These are phyloP conservation scores for Aeminium ludgeri DNA, from an alignment of 495 filamentous ascomycete genomes.

Conservation along the genomic window DNA sequence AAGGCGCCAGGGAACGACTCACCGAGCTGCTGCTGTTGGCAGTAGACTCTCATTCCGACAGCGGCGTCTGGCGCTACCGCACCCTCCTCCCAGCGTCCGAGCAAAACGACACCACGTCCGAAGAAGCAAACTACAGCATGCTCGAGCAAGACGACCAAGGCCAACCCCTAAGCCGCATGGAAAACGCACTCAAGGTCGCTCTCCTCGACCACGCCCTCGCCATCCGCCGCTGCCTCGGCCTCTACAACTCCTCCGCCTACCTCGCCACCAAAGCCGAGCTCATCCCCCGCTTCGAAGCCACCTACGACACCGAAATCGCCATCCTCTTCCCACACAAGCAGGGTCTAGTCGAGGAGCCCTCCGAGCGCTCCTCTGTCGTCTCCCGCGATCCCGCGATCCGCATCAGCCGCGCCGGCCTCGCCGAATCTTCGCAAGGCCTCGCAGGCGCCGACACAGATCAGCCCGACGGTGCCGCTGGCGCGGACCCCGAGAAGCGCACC, in stretches of 20 bases:
- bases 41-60: slow-evolving; percentile 47
- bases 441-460: not conserved
- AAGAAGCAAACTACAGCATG: slow-evolving; percentile 19
- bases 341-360: slow-evolving; percentile 6
- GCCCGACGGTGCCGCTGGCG: not conserved
- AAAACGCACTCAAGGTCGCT: slow-evolving; percentile 70
- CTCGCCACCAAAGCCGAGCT: slow-evolving; percentile 42
- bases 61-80: slow-evolving; percentile 59
- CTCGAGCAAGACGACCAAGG: slow-evolving; percentile 31
- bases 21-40: slow-evolving; percentile 59
- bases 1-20: slow-evolving; percentile 39
- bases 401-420: not conserved
- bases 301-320: slow-evolving; percentile 43
- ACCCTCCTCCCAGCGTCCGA: slow-evolving; percentile 41
- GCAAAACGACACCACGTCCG: slow-evolving; percentile 28
- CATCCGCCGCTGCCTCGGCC: slow-evolving; percentile 64
- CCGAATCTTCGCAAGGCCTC: not conserved
- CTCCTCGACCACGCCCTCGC: slow-evolving; percentile 77
- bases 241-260: slow-evolving; percentile 43
- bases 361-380: not conserved
- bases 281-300: slow-evolving; percentile 37
- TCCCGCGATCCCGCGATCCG: not conserved
- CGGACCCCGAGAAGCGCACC: not conserved
- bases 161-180: slow-evolving; percentile 43
- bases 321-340: slow-evolving; percentile 9